phyloP scores from a whole-genome alignment of 139 green algal species.

The Marvania coccoides region DNA sequence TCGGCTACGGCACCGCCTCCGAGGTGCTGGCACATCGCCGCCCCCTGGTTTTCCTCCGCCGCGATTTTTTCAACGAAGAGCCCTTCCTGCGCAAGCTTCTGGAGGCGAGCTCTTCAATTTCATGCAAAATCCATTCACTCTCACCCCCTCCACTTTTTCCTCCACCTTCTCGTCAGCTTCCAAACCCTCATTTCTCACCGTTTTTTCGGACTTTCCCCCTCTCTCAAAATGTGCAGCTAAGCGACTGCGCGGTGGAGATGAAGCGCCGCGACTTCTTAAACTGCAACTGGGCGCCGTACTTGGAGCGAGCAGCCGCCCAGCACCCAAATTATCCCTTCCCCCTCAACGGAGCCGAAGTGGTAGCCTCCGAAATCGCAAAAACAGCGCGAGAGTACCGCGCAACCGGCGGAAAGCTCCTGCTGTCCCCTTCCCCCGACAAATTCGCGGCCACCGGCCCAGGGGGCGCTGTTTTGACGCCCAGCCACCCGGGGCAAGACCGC shows the following conservation, averaged over 20 bases:
- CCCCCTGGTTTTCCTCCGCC: conserved; percentile 61
- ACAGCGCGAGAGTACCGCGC: background rate
- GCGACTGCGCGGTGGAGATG: conserved; percentile 13
- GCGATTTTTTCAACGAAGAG: conserved; percentile 69
- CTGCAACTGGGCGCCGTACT: conserved; percentile 53
- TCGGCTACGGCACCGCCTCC: conserved; percentile 57
- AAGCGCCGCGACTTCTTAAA: conserved; percentile 47
- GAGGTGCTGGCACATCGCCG: conserved; percentile 43
- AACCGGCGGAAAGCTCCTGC: background rate
- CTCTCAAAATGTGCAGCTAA: too few relatives aligned
- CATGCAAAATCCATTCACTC: background rate
- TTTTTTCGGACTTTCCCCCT: too few relatives aligned
- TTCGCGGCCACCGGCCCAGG: background rate
- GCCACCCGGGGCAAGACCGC: conserved; percentile 10
- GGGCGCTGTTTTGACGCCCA: background rate
- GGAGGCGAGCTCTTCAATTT: conserved; percentile 15
- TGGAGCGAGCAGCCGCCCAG: conserved; percentile 32
- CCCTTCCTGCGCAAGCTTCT: conserved; percentile 62
- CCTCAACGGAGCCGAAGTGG: conserved; percentile 36
- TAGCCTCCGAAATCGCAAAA: background rate
- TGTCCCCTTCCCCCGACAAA: too few relatives aligned
- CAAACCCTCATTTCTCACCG: too few relatives aligned
- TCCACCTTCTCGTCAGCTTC: too few relatives aligned
- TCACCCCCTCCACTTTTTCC: too few relatives aligned
- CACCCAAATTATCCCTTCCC: background rate